Base-by-base conservation (phyloP, 106 monocot species). In the Triglochin maritima region DNA sequence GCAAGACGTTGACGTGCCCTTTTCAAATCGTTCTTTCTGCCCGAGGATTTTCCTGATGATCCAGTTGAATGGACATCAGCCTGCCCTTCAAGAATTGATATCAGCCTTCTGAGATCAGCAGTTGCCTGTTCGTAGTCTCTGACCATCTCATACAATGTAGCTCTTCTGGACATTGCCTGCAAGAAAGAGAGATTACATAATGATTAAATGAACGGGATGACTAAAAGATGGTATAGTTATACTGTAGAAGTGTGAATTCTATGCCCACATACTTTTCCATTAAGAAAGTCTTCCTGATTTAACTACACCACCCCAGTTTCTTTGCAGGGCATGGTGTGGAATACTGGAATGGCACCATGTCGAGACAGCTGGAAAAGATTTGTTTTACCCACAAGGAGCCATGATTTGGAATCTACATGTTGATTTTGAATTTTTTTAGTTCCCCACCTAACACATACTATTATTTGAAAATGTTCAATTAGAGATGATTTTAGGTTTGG, bases 141-240 rank as follows among this genome's bases (percentile, higher is more conserved):
- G 29, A 94, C 88, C 86, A 86, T 86, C 69, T 89, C 94, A 68
- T 89, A 74, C 62, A 94, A 80, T 51, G 89, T 84, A 47, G 89
- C 94, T 76, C 94, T 82, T 68, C 94, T 86, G 49, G 94, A 94
- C 56, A 94, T 84, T 64, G 94, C 94, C 94, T 94, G 67, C 61
- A 44, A 62, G 16, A 62, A 62, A 62, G 4, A 11, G 9, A 52
- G 52, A 29, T 52, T 11, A 52, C 2, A 52, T 8, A 52, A 52
- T 52, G 52, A 47, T 13, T n/a, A 52, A 8, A 8, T 6, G 0
- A 52, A 11, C 52, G 52, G 11, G 11, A 52, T 2, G 9, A 52
- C 9, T 52, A 29, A 29, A 29, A 29, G 29, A 29, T 29, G 29
- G 29, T 29, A 29, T 29, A 29, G 29, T 29, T 29, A 29, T 29